A percentile compares a stretch with the other conserved stretches of the same genome.
Conservation (phyloP, 306 rosid genomes). For the Medicago arabica region DNA sequence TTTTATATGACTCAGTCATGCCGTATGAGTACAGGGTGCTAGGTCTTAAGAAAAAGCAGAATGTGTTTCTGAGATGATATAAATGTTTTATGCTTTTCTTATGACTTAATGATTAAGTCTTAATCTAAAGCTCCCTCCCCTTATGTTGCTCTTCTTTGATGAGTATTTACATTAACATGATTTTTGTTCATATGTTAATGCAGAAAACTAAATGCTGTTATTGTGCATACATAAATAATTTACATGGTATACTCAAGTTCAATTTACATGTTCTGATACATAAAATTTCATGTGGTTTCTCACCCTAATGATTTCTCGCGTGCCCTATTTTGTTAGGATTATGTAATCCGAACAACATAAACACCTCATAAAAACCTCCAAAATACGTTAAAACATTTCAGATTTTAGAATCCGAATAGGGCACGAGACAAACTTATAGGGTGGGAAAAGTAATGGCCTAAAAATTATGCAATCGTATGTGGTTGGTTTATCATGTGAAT, state of each 20-base stretch:
- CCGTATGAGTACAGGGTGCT: constrained; percentile 46
- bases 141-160: background rate
- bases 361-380: too few relatives aligned
- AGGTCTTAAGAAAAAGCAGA: constrained; percentile 42
- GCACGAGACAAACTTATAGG: too few relatives aligned
- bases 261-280: background rate
- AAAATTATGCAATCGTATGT: too few relatives aligned
- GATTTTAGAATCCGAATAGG: too few relatives aligned
- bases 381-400: too few relatives aligned
- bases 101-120: constrained; percentile 14
- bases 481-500: too few relatives aligned
- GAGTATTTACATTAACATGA: constrained; percentile 33
- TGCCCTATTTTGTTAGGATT: too few relatives aligned
- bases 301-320: too few relatives aligned
- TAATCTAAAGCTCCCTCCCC: background rate
- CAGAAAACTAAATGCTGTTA: constrained; percentile 37
- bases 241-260: background rate
- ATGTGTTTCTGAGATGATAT: constrained; percentile 36
- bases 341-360: too few relatives aligned
- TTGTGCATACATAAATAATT: constrained; percentile 33
- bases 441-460: too few relatives aligned
- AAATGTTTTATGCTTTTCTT: constrained; percentile 34
- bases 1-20: constrained; percentile 51
- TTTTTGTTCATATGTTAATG: constrained; percentile 39
- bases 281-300: background rate